phyloP scores from a whole-genome alignment of 306 rosid species.

The Trichosanthes truncata region DNA sequence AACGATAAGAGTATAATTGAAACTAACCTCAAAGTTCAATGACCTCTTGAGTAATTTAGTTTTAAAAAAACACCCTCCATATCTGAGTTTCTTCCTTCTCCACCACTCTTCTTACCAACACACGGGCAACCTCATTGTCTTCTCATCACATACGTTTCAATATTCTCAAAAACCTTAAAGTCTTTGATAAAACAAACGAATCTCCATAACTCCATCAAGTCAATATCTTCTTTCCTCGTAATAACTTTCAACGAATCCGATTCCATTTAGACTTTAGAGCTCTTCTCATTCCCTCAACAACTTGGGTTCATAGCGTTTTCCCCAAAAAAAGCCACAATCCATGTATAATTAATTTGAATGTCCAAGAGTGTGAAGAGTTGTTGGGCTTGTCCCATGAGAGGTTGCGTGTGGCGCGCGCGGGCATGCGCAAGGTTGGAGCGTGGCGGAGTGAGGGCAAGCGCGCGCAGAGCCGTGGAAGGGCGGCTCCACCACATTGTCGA shows the following conservation, averaged over 20 bases:
- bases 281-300: too few relatives aligned
- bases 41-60: too few relatives aligned
- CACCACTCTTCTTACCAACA: too few relatives aligned
- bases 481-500: not conserved
- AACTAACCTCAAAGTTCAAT: too few relatives aligned
- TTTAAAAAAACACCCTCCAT: too few relatives aligned
- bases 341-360: not conserved
- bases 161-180: too few relatives aligned
- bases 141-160: too few relatives aligned
- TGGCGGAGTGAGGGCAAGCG: not conserved
- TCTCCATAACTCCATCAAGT: not conserved
- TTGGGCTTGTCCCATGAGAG: not conserved
- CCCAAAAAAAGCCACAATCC: not conserved
- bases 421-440: not conserved
- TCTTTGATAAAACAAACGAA: not conserved
- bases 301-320: too few relatives aligned
- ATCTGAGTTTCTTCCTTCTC: too few relatives aligned
- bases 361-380: not conserved
- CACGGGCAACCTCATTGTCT: too few relatives aligned
- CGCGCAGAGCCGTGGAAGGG: not conserved
- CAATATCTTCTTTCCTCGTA: not conserved
- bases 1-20: too few relatives aligned
- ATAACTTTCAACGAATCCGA: not conserved
- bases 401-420: slow-evolving; percentile 4
- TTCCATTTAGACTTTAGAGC: not conserved